Evolutionary conservation across 2,329 filamentous ascomycete genomes (phyloP), one percentile per base, ranked within the genome.

Genomic region (Clonostachys chloroleuca): DNA sequence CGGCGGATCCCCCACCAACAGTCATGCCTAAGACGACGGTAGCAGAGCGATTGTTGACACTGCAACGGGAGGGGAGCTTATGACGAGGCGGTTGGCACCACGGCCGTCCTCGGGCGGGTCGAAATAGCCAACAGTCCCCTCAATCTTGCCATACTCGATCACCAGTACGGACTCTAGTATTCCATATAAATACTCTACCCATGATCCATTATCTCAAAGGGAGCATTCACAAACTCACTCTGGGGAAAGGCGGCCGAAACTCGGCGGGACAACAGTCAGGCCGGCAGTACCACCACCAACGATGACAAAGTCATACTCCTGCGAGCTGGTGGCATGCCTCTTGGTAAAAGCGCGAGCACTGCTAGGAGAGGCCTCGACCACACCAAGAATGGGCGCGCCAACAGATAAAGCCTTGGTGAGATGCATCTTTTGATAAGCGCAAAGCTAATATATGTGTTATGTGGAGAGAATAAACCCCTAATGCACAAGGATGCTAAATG

Each of bases 1-100:
- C 52, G 30, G 64, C 57, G 5, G 64, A 67, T 43, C 61, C 59
- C 35, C 66, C 66, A 6, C 66, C 66, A 4, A 69, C 56, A 9
- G 58, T 60, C 50, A 61, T 60, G 7, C 65, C 66, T 16, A 62
- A 60, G 9, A 57, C 50, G 9, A 67, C 52, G 3, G 50, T 50
- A 9, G 58, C 60, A 5, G 53, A 46, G 39, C 50, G 50, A 51
- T 60, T 60, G 43, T 57, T 58, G 44, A 64, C 51, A 49, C 52
- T 55, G 47, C 54, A 37, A 57, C 52, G n/a, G 55, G 55, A 40
- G 52, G 54, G n/a, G 54, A 55, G 51, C 16, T 56, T 50, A 57
- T 56, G 45, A 55, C 48, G 34, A 57, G 53, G 17, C 55, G 54
- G 42, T 44, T 48, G 42, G 51, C 55, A 47, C 55, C 55, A 46